Evolutionary conservation across 352 stramenopile species (phyloP).

Genomic region (Globisporangium cylindrosporum): DNA sequence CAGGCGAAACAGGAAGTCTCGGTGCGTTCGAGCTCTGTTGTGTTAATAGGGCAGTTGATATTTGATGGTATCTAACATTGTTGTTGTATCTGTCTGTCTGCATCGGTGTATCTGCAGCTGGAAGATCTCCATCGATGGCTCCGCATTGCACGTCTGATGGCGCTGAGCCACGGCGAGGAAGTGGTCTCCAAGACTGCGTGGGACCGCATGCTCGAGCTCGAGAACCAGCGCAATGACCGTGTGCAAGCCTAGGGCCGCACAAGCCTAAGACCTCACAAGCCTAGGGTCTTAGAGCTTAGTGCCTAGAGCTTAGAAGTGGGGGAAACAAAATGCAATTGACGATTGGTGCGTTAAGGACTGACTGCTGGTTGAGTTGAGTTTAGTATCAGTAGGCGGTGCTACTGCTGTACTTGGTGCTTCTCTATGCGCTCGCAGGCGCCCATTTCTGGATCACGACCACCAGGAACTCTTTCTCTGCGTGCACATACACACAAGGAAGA

Average conservation of each 20-base stretch:
- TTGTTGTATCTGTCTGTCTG: neutral
- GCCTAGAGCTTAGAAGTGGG: neutral
- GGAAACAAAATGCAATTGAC: neutral
- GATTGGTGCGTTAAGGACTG: neutral
- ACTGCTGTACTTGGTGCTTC: neutral
- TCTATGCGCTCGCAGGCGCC: slow-evolving; percentile 47
- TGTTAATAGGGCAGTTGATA: neutral
- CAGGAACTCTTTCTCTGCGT: slow-evolving; percentile 90
- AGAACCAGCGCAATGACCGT: slow-evolving; percentile 41
- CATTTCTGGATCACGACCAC: slow-evolving; percentile 95
- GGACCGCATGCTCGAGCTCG: slow-evolving; percentile 59
- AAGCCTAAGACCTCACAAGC: no score
- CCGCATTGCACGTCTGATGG: slow-evolving; percentile 62
- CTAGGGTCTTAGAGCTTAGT: neutral
- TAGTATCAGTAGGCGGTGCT: neutral
- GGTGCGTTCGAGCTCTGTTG: slow-evolving; percentile 31
- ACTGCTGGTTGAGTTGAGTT: neutral
- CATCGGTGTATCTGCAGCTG: slow-evolving; percentile 28
- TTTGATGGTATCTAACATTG: neutral
- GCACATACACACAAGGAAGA: neutral
- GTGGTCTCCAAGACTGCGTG: slow-evolving; percentile 43
- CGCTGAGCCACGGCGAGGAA: slow-evolving; percentile 60
- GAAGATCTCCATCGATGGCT: slow-evolving; percentile 81
- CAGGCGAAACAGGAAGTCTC: slow-evolving; percentile 66
- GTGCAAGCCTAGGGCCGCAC: neutral